These are phyloP conservation scores for Dendrobium catenatum DNA, from an alignment of 106 monocot genomes.

Conservation along the genomic window DNA sequence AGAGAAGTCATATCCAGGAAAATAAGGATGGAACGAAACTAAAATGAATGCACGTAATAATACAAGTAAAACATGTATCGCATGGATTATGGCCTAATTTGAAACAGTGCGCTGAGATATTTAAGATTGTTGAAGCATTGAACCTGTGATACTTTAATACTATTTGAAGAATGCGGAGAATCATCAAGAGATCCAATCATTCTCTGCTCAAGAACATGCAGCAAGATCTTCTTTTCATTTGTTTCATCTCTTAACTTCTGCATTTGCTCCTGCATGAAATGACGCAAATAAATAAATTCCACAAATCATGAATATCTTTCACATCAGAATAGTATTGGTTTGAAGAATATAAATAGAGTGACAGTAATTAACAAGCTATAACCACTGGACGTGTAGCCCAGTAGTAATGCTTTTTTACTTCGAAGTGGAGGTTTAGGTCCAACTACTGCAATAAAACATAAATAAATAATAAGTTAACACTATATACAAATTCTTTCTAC, in stretches of 20 bases:
- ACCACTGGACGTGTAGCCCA: no score
- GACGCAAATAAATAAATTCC: neutral
- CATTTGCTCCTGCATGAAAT: slow-evolving; percentile 66
- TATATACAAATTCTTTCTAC: no score
- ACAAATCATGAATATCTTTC: no score
- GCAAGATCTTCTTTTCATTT: slow-evolving; percentile 78
- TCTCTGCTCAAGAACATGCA: slow-evolving; percentile 73
- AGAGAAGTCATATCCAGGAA: neutral
- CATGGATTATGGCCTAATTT: neutral
- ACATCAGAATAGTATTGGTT: no score
- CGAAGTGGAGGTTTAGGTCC: no score
- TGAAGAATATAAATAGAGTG: neutral
- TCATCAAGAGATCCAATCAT: slow-evolving; percentile 70
- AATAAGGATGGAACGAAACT: neutral
- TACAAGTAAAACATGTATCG: neutral
- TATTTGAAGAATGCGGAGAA: slow-evolving; percentile 38
- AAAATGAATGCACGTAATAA: neutral
- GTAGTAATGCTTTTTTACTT: no score
- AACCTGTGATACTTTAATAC: slow-evolving; percentile 65
- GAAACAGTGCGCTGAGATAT: slow-evolving; percentile 1
- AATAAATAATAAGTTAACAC: no score
- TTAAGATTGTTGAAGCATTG: neutral
- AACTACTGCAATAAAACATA: no score
- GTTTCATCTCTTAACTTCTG: slow-evolving; percentile 75
- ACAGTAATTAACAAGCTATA: neutral